phyloP scores from a whole-genome alignment of 768 basidiomycete genomes.

The Albatrellus ellisii region DNA sequence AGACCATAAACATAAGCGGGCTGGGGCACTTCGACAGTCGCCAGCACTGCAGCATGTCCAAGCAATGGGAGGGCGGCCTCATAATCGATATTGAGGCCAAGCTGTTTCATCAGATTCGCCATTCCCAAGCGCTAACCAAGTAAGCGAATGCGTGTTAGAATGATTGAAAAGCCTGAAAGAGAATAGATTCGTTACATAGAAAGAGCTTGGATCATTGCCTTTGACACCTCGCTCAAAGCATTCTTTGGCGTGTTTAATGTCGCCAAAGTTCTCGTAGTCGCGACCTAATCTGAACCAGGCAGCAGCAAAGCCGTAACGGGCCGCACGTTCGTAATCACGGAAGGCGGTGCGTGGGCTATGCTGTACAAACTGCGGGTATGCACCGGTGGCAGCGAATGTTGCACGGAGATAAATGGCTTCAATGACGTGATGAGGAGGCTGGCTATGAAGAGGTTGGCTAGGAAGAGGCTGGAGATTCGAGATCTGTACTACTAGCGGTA shows the following conservation, averaged over 20 bases:
- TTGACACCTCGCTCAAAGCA: constrained; percentile 81
- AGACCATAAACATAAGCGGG: constrained; percentile 86
- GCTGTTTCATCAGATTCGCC: constrained; percentile 84
- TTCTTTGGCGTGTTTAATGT: constrained; percentile 57
- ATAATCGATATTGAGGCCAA: constrained; percentile 43
- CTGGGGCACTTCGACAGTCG: constrained; percentile 68
- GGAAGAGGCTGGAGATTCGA: constrained; percentile 25
- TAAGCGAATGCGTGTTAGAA: constrained; percentile 6
- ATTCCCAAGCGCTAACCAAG: constrained; percentile 71
- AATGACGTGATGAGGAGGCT: constrained; percentile 36
- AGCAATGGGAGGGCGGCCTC: constrained; percentile 57
- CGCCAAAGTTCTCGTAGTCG: constrained; percentile 84
- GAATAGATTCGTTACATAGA: constrained; percentile 50
- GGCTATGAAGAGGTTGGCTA: constrained; percentile 18
- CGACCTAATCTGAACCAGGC: constrained; percentile 89
- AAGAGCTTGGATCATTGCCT: constrained; percentile 61
- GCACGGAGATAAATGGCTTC: constrained; percentile 73
- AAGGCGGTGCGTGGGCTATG: constrained; percentile 74
- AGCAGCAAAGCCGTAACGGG: constrained; percentile 58
- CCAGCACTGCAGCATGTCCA: constrained; percentile 60
- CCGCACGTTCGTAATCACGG: constrained; percentile 78
- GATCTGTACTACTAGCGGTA: constrained; percentile 50
- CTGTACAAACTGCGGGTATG: constrained; percentile 48
- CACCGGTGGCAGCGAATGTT: constrained; percentile 58
- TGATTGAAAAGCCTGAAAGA: neutral